A percentile compares a stretch with the other conserved stretches of the same genome.
Evolutionary conservation across 1,284 basidiomycete genomes (phyloP).

Genomic region (Ceratobasidium sp.): DNA sequence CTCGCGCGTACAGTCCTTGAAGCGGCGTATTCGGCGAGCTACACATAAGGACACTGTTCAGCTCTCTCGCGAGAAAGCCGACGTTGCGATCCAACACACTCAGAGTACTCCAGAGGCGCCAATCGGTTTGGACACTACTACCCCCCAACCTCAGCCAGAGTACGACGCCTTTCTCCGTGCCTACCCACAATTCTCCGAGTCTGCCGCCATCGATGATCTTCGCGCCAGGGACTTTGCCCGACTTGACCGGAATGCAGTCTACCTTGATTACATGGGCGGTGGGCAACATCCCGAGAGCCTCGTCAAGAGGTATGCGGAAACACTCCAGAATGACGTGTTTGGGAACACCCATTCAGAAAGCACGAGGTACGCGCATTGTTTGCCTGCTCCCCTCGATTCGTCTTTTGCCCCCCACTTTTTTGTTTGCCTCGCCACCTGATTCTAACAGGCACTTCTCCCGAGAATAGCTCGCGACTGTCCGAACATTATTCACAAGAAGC

Average conservation of each 20-base stretch:
- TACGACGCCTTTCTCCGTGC: constrained; percentile 59
- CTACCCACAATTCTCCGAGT: constrained; percentile 60
- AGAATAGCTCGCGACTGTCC: constrained; percentile 74
- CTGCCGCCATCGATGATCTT: constrained; percentile 73
- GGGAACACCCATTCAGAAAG: constrained; percentile 87
- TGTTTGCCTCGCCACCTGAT: constrained; percentile 19
- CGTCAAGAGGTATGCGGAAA: constrained; percentile 74
- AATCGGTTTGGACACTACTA: neutral
- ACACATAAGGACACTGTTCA: neutral
- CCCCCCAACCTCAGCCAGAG: neutral
- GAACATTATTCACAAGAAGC: constrained; percentile 75
- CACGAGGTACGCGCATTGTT: constrained; percentile 67
- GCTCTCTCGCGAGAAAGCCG: neutral
- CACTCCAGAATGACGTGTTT: constrained; percentile 73
- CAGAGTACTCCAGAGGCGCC: neutral
- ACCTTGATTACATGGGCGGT: constrained; percentile 87
- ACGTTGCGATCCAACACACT: neutral
- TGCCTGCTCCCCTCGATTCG: constrained; percentile 52
- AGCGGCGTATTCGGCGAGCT: constrained; percentile 5
- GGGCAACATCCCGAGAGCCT: constrained; percentile 81
- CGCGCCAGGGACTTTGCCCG: constrained; percentile 76
- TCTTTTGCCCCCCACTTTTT: constrained; percentile 22
- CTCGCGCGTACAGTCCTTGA: neutral
- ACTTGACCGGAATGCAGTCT: constrained; percentile 65
- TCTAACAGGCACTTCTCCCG: constrained; percentile 39